Base-by-base conservation (phyloP, 2,329 filamentous ascomycete genomes). In the Colletotrichum sp. region DNA sequence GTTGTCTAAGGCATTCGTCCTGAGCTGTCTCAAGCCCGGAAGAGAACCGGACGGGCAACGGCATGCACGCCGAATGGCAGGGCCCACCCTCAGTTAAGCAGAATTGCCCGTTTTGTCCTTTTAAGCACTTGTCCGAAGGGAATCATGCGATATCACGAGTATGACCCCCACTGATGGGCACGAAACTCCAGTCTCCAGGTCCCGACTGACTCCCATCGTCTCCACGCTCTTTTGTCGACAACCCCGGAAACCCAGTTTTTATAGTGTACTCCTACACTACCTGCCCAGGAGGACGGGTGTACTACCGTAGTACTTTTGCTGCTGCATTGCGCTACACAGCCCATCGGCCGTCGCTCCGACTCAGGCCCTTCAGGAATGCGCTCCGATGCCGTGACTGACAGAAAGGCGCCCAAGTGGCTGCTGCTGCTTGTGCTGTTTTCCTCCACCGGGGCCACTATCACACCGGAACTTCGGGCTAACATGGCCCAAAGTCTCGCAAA, bases 31-130 rank as follows among this genome's bases (percentile, higher is more conserved):
- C 44, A 52, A 52, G 44, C 26, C 73, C 73, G 73, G 73, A 73
- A 49, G 52, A 36, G 57, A 36, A 76, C 64, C 73, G 70, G 73
- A 76, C 73, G 73, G 73, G 63, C 28, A 72, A 68, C 73, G 73
- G 69, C 39, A 39, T 55, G 39, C 32, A 59, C 21, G 74, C 74
- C 64, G 70, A 76, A 57, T 21, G 49, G 36, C 18, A 32, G 69
- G 28, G 16, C 44, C 64, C 70, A 73, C 70, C 55, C 8, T 32
- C 12, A 59, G n/a, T 21, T 16, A 49, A 49, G 24, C 28, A 60
- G 12, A 5, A 44, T 26, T 60, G 57, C 66, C 66, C 57, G 26
- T 62, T 70, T 70, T 62, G 68, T n/a, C 68, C 57, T 70, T 70
- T 70, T 49, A 21, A 70, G 68, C 57, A 63, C 68, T 24, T 39